Conservation (phyloP, 495 filamentous ascomycete species). For the Xylaria palmicola region DNA sequence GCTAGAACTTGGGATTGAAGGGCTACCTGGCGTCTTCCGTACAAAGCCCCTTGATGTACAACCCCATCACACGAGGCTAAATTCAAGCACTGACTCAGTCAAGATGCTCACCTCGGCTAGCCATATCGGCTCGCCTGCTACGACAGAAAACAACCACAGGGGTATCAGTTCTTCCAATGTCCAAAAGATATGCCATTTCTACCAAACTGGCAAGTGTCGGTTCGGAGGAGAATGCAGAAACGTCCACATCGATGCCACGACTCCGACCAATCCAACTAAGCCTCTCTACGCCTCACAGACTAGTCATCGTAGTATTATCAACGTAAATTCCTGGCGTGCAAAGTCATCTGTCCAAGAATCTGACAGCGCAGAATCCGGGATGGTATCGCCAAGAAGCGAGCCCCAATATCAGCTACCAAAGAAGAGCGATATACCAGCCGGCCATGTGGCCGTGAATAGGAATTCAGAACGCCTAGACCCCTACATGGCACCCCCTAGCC, state of each 20-base stretch:
- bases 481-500: conserved; percentile 33
- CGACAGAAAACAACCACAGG: neutral
- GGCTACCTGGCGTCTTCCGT: conserved; percentile 47
- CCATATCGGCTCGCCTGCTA: neutral
- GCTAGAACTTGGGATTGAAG: conserved; percentile 39
- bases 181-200: conserved; percentile 14
- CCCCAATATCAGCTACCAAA: conserved; percentile 12
- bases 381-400: neutral
- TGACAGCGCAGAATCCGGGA: neutral
- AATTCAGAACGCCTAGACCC: conserved; percentile 44
- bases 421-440: conserved; percentile 23
- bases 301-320: neutral
- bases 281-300: neutral
- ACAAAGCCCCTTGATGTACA: conserved; percentile 28
- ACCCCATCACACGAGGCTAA: neutral
- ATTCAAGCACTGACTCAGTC: neutral
- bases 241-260: conserved; percentile 33
- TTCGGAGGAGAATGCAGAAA: conserved; percentile 32
- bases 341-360: neutral
- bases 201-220: conserved; percentile 21
- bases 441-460: conserved; percentile 42
- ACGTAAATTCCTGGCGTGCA: neutral
- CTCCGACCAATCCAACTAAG: neutral
- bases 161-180: neutral
- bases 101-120: conserved; percentile 5